phyloP scores from a whole-genome alignment of 164 flowering plant genomes.

The Piper longum region DNA sequence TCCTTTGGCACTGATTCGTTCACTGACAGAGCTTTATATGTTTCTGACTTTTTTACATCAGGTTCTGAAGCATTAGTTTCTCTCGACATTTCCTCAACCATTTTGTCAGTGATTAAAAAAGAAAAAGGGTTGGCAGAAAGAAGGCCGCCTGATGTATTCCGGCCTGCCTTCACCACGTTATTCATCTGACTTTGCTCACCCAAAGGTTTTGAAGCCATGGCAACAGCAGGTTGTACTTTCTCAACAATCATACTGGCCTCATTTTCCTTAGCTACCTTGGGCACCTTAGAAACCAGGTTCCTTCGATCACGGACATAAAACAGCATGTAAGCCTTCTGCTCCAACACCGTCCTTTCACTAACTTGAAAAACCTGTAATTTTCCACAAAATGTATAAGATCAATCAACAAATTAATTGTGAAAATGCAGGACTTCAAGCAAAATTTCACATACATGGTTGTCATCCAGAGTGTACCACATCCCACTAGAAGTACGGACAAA shows the following conservation, averaged over 20 bases:
- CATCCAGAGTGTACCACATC: conserved; percentile 89
- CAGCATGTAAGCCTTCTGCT: conserved; percentile 95
- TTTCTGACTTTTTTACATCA: not conserved
- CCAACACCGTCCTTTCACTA: conserved; percentile 52
- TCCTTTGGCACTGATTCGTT: not conserved
- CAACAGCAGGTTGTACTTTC: conserved; percentile 8
- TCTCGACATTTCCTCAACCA: not conserved
- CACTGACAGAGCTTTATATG: not conserved
- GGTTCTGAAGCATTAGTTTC: not conserved
- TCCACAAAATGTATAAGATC: not conserved
- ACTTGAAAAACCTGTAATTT: conserved; percentile 60
- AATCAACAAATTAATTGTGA: not conserved
- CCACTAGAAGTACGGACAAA: conserved; percentile 91
- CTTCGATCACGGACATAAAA: conserved; percentile 73
- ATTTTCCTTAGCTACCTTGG: conserved; percentile 26
- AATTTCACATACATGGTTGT: conserved; percentile 50
- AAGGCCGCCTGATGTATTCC: conserved; percentile 2
- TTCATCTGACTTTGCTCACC: conserved; percentile 14
- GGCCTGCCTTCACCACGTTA: conserved; percentile 3
- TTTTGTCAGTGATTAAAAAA: not conserved
- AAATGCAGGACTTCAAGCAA: not conserved
- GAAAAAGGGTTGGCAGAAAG: not conserved
- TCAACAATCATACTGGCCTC: conserved; percentile 9
- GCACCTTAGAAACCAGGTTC: conserved; percentile 27
- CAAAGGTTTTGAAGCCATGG: conserved; percentile 10